These are phyloP conservation scores for Chrysoporthe austroafricana DNA, from an alignment of 2,329 filamentous ascomycete genomes.

Conservation along the genomic window DNA sequence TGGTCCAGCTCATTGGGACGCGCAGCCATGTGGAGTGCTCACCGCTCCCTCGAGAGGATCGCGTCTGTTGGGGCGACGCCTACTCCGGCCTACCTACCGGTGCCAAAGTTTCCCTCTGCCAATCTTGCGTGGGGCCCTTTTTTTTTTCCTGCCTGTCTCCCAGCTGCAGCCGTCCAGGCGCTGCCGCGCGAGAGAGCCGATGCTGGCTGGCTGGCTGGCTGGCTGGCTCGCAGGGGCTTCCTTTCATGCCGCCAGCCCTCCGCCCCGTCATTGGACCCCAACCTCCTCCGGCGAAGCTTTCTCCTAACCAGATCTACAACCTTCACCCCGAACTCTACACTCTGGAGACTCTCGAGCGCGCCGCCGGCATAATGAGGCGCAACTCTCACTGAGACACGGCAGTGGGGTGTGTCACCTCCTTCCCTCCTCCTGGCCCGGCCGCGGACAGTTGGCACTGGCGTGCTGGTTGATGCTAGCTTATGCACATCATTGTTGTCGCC, in stretches of 20 bases:
- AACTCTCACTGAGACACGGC: conserved; percentile 12
- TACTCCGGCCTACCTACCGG: background rate
- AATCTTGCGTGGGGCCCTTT: conserved; percentile 1
- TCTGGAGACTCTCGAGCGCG: background rate
- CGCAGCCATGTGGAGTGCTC: conserved; percentile 16
- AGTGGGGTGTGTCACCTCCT: background rate
- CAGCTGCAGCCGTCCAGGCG: background rate
- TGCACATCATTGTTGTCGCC: conserved; percentile 5
- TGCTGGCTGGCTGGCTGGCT: background rate
- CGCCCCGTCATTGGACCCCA: background rate
- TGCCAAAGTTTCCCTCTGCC: background rate
- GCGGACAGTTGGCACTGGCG: conserved; percentile 11
- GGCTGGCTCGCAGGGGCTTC: conserved; percentile 5
- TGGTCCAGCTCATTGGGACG: conserved; percentile 8
- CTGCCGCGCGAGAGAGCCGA: background rate
- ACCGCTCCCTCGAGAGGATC: conserved; percentile 4
- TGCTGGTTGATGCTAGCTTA: conserved; percentile 3
- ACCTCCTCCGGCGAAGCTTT: background rate
- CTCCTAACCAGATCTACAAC: background rate
- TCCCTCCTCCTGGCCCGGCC: background rate
- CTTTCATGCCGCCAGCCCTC: conserved; percentile 5
- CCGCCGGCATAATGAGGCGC: conserved; percentile 4
- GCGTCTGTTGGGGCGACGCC: background rate
- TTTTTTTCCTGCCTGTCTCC: background rate
- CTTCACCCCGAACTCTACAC: background rate